Base-by-base conservation (phyloP, 2,329 filamentous ascomycete species). In the Curvularia sp. region DNA sequence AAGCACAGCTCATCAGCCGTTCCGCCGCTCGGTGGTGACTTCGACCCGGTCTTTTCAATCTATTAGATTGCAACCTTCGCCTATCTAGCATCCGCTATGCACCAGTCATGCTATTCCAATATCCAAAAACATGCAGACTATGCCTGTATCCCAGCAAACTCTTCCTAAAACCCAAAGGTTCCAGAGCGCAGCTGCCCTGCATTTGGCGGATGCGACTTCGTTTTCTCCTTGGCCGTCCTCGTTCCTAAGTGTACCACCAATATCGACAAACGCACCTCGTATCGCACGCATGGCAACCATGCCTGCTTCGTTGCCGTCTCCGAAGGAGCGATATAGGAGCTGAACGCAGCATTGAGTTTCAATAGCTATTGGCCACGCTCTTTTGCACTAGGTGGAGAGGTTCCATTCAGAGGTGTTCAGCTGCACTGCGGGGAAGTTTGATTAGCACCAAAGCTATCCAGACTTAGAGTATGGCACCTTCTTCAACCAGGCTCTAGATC, bases 21-120 rank as follows among this genome's bases (percentile, higher is more conserved):
- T 54, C 49, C 43, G 57, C 53, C 38, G 64, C 55, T 42, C 55
- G 53, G 61, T 60, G 60, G 60, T 55, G 69, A 71, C 69, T 69
- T 70, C 68, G 69, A 68, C 69, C 68, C 55, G 57, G 64, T 63
- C 69, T 66, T 64, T 64, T 47, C 67, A 74, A 74, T 74, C 47
- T 74, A 73, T 67, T 67, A 68, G 72, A 74, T 73, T 72, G 22
- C 22, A 56, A 67, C 49, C 26, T 47, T 55, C 58, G 58, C 59
- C 63, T 62, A 55, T 62, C 55, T 57, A 43, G 28, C 61, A 46
- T 49, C 42, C 49, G 33, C 48, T 43, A 26, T 56, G 52, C 58
- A 60, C 54, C 49, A 53, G 62, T 69, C 61, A 64, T 58, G 61
- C 62, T 65, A 62, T 58, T 53, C 31, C 18, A 42, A 51, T 49